Evolutionary conservation across 2,329 filamentous ascomycete species (phyloP), one percentile per base, ranked within the genome.

Genomic region (Aspergillus oerlinghausenensis): DNA sequence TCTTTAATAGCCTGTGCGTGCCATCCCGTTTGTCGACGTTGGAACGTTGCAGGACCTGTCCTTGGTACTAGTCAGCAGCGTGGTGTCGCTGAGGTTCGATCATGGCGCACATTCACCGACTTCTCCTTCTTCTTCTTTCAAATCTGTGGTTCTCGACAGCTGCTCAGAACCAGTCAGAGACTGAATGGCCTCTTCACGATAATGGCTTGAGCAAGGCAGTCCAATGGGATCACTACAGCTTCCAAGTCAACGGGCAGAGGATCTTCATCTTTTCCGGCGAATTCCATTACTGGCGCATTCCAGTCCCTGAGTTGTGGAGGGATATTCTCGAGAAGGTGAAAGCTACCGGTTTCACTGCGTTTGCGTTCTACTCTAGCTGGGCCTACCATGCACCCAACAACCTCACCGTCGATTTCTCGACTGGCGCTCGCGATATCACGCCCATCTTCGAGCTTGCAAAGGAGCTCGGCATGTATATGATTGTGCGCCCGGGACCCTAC

Each of bases 401-500:
- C 38, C 59, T 68, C 11, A 77, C 76, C 0, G 64, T 80, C 5
- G 81, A 83, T 65, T 83, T 84, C 59, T 72, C 75, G 52, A 82
- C 72, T 11, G 81, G 79, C 2, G 79, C 81, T 3, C 82, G 81
- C 57, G 75, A 84, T 61, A 80, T 84, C 56, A 79, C 77, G 4
- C 70, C 73, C 8, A 75, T 84, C 43, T 78, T 82, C 52, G 77
- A 80, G 28, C 73, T 83, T 26, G 82, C 82, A 3, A 78, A 82
- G 60, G 75, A 81, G 42, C 70, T 83, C 25, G 82, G 82, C 2
- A 70, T 84, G 42, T 84, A 83, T 60, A 76, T 83, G 42, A 79
- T 84, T 28, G 77, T 80, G 1, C 75, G 84, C 0, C 82, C 84
- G 0, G 84, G 84, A 0, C 84, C 84, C 0, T 88, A 87, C 55